These are phyloP conservation scores for Pleurostoma richardsiae DNA, from an alignment of 2,329 filamentous ascomycete genomes.

Conservation along the genomic window DNA sequence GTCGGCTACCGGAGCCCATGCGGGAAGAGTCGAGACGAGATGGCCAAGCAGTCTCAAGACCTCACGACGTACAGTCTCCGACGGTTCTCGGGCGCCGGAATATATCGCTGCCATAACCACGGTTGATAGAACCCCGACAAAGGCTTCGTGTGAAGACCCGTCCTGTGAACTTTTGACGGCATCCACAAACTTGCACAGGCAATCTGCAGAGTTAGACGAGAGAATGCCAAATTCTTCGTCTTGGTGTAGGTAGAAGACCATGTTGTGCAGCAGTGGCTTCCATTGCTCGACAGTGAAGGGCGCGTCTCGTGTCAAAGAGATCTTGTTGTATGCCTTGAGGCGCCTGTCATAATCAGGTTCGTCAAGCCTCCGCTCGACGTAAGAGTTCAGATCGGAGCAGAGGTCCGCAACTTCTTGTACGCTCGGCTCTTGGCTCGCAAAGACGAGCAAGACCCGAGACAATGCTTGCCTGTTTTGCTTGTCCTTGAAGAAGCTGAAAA, in stretches of 20 bases:
- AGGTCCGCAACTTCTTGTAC: conserved; percentile 61
- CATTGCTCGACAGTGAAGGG: conserved; percentile 69
- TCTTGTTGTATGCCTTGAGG: conserved; percentile 66
- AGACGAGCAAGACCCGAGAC: conserved; percentile 65
- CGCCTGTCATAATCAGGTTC: conserved; percentile 86
- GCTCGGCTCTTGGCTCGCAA: conserved; percentile 59
- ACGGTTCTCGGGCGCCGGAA: conserved; percentile 68
- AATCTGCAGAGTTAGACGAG: conserved; percentile 72
- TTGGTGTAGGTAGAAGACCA: conserved; percentile 80
- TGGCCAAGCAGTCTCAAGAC: conserved; percentile 75
- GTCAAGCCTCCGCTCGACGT: conserved; percentile 65
- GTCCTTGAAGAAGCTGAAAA: conserved; percentile 91
- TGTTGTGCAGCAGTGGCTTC: conserved; percentile 82
- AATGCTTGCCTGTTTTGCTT: conserved; percentile 69
- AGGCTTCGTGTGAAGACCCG: conserved; percentile 36
- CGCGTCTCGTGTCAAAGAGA: conserved; percentile 58
- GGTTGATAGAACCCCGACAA: conserved; percentile 53
- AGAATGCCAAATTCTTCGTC: conserved; percentile 86
- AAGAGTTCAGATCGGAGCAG: conserved; percentile 78
- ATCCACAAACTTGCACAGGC: conserved; percentile 73
- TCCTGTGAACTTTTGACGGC: conserved; percentile 42
- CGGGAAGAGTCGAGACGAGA: conserved; percentile 65
- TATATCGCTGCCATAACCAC: conserved; percentile 73
- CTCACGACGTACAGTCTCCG: conserved; percentile 81
- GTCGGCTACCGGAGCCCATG: conserved; percentile 68